phyloP scores from a whole-genome alignment of 1,284 basidiomycete genomes.

The Bondarzewia mesenterica region DNA sequence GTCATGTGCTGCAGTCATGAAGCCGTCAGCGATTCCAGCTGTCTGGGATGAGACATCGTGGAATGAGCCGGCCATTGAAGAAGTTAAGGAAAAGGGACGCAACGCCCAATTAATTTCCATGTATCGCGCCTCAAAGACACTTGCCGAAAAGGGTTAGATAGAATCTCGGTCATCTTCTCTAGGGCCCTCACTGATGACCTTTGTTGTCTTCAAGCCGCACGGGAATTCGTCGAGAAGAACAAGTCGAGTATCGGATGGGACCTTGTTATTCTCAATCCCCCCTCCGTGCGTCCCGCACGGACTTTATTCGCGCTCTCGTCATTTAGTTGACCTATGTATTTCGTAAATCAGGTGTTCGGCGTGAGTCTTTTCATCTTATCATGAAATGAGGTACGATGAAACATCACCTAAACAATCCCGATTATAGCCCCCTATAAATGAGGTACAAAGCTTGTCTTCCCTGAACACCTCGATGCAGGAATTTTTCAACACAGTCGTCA shows the following conservation, averaged over 20 bases:
- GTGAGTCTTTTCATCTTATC: slow-evolving; percentile 14
- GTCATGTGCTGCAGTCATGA: slow-evolving; percentile 57
- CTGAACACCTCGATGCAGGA: slow-evolving; percentile 45
- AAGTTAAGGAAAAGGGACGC: slow-evolving; percentile 43
- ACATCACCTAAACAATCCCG: too few species aligned
- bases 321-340: not conserved
- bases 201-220: slow-evolving; percentile 30
- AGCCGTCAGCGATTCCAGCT: slow-evolving; percentile 10
- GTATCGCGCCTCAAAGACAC: slow-evolving; percentile 57
- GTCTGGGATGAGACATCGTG: slow-evolving; percentile 45
- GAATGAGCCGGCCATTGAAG: slow-evolving; percentile 48
- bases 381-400: too few species aligned
- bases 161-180: too few species aligned
- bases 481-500: slow-evolving; percentile 26
- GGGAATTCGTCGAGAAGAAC: slow-evolving; percentile 51
- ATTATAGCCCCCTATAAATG: slow-evolving; percentile 41
- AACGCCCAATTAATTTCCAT: slow-evolving; percentile 29
- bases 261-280: slow-evolving; percentile 47
- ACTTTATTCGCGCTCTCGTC: not conserved
- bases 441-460: slow-evolving; percentile 31
- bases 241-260: slow-evolving; percentile 43
- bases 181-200: too few species aligned
- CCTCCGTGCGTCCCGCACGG: slow-evolving; percentile 39
- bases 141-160: slow-evolving; percentile 52
- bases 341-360: slow-evolving; percentile 30